Base-by-base conservation (phyloP, 176 grass and related monocot species). In the Rhynchospora pubera region DNA sequence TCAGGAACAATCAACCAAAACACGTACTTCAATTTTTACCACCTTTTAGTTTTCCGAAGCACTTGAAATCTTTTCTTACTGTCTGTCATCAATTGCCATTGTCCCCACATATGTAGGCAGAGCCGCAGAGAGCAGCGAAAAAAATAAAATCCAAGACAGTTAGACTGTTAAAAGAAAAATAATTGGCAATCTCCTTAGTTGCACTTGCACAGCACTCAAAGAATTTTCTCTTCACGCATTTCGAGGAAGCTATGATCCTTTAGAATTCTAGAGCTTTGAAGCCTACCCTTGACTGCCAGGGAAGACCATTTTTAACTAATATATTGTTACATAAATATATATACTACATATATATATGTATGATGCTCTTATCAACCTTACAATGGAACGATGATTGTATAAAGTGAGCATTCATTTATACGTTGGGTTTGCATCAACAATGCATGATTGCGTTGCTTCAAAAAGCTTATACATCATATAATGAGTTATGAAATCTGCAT, bases 191-290 rank as follows among this genome's bases (percentile, higher is more conserved):
- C 83, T 91, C 80, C 89, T 94, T 87, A 84, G 89, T 91, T 82
- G 74, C n/a, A n/a, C n/a, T n/a, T n/a, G n/a, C n/a, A n/a, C n/a
- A n/a, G n/a, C n/a, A 83, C 91, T 88, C 85, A 94, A 85, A 89
- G 86, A 93, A 87, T 93, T 89, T 91, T 71, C 85, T 85, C 74
- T 85, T 79, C 90, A 42, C 61, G 82, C 59, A 75, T 90, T 87
- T 80, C 85, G 85, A 90, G 79, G 91, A 85, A 65, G 86, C 88
- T 81, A 78, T 84, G 85, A 76, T 67, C 13, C 89, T 91, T 91
- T 86, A 83, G 80, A 88, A 87, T 84, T 94, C 87, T 86, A 94
- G 89, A 91, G 72, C 50, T 88, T 86, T 94, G 89, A 89, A 91
- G 83, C 87, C 92, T 89, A 86, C 79, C 89, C 87, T 87, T 89